Evolutionary conservation across 805 yeast species (phyloP).

Genomic region (Candida sakaeoensis): DNA sequence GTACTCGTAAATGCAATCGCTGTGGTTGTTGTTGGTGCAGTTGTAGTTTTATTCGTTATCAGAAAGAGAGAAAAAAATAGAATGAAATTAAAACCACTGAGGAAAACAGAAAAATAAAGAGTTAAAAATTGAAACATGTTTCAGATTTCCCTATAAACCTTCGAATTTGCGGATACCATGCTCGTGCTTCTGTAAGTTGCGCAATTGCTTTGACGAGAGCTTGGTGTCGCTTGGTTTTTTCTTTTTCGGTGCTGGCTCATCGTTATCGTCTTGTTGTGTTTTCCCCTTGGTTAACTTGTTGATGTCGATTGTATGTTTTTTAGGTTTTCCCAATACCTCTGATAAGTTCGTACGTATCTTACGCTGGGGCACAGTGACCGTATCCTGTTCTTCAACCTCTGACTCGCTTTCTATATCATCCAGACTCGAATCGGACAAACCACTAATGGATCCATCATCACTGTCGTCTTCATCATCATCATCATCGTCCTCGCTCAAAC

Average conservation of each 20-base stretch:
- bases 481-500: constrained; percentile 22
- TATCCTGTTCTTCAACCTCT: constrained; percentile 13
- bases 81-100: not conserved
- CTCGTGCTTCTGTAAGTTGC: constrained; percentile 48
- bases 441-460: constrained; percentile 16
- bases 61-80: not conserved
- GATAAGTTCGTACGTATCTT: constrained; percentile 9
- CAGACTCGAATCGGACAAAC: constrained; percentile 17
- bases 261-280: constrained; percentile 10
- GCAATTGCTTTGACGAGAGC: constrained; percentile 42
- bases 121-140: not conserved
- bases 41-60: not conserved
- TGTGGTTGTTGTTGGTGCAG: not conserved
- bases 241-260: constrained; percentile 23
- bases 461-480: constrained; percentile 19
- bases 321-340: constrained; percentile 11
- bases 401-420: constrained; percentile 12
- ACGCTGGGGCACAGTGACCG: constrained; percentile 7
- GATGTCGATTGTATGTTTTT: constrained; percentile 17
- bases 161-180: constrained; percentile 68
- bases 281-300: constrained; percentile 16
- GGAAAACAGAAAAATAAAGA: no score
- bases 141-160: constrained; percentile 37
- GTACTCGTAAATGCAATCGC: not conserved
- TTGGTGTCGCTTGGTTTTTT: constrained; percentile 29